Percentiles rank a stretch among this genome's conserved stretches.
These are phyloP conservation scores for Suillus tomentosus DNA, from an alignment of 768 basidiomycete species.

Conservation along the genomic window DNA sequence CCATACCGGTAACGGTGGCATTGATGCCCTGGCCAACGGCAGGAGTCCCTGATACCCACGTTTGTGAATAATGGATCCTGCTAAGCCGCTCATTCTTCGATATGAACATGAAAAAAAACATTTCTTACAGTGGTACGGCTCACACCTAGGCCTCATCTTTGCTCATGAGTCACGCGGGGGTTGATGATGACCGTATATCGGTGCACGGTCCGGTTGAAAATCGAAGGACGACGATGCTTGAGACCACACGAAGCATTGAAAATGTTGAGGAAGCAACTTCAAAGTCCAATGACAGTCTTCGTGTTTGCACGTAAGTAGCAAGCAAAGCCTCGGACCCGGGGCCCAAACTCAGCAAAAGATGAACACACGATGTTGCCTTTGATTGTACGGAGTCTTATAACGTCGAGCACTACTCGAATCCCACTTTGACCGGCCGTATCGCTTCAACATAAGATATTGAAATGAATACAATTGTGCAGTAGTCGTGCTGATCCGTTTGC, in stretches of 20 bases:
- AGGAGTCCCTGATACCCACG: neutral
- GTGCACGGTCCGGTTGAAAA: neutral
- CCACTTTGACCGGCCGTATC: neutral
- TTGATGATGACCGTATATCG: neutral
- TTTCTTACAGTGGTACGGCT: neutral
- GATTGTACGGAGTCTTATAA: neutral
- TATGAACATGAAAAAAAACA: neutral
- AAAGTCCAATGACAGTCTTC: constrained; percentile 6
- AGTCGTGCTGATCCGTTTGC: neutral
- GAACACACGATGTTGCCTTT: neutral
- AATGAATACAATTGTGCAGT: neutral
- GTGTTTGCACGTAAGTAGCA: neutral
- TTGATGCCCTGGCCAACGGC: too few relatives aligned
- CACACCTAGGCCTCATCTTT: neutral
- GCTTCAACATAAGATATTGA: neutral
- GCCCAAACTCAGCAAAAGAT: constrained; percentile 5
- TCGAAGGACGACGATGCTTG: neutral
- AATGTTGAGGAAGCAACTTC: neutral
- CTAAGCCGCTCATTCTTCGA: constrained; percentile 1
- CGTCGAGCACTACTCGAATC: neutral
- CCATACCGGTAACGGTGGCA: neutral
- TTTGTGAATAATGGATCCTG: neutral
- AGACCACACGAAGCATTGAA: neutral
- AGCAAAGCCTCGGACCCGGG: constrained; percentile 7
- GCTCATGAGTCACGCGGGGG: neutral